Base-by-base conservation (phyloP, 345 rosid genomes). In the Pelargonium nanum region DNA sequence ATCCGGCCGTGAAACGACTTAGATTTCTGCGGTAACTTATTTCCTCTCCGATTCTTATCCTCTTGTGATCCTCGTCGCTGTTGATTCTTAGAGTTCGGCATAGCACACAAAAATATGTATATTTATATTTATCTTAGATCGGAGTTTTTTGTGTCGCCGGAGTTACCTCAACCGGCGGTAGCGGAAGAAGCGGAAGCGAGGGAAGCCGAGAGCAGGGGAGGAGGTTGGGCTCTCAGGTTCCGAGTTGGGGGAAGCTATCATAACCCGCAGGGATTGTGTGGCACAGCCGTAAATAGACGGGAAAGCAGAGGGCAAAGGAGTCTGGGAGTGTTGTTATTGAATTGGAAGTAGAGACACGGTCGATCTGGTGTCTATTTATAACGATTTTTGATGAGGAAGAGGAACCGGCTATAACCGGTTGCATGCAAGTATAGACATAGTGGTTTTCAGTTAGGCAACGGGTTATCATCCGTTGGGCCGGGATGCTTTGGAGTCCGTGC, bases 141-240 rank as follows among this genome's bases (percentile, higher is more conserved):
- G 57, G 3, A 57, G 20, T 26, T 0, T 53, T 25, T 26, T 12
- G 2, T 2, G 25, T 6, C 7, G 4, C 24, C 65, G 40, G 52
- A 7, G n/a, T 78, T 64, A 80, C 75, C 86, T 61, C 84, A 78
- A 72, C 30, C 88, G 84, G 61, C 94, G 81, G 76, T 74, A 78
- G 16, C 89, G 84, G 75, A 75, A 66, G 73, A 77, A 80, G 12
- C 85, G 65, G 61, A 57, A 24, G 58, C 77, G 85, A 16, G 89
- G 85, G 85, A 86, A 83, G 64, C 87, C 84, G 84, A 78, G 84
- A 75, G 83, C 81, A 2, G 70, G n/a, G n/a, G n/a, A 61, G 53
- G 50, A 59, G 63, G 77, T 68, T 76, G 65, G 81, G 81, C 80
- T 76, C 87, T 82, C 91, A 53, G 78, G 65, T 73, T 80, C 64